phyloP scores from a whole-genome alignment of 768 basidiomycete genomes.

The Trametes elegans region DNA sequence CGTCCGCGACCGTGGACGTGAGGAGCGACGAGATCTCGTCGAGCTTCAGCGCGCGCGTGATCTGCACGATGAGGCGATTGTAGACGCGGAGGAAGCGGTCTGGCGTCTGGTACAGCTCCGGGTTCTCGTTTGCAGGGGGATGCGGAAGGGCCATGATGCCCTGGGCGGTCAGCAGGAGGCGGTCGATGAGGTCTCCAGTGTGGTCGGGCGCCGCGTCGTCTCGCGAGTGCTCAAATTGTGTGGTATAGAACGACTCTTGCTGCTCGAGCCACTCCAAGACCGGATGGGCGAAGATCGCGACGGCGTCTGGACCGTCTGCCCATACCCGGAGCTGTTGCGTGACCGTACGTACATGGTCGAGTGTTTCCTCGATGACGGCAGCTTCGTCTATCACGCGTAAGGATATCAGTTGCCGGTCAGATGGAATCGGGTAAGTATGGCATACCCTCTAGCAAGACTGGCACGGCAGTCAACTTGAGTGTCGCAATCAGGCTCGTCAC shows the following conservation, averaged over 20 bases:
- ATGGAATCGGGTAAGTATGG: neutral
- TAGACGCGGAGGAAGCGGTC: constrained; percentile 56
- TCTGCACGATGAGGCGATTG: constrained; percentile 40
- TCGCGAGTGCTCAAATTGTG: neutral
- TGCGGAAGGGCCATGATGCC: constrained; percentile 38
- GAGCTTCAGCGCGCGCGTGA: constrained; percentile 51
- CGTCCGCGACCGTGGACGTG: constrained; percentile 34
- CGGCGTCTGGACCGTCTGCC: constrained; percentile 1
- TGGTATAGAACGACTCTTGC: neutral
- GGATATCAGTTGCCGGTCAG: neutral
- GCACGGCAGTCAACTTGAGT: constrained; percentile 28
- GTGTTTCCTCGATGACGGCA: neutral
- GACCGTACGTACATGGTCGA: constrained; percentile 7
- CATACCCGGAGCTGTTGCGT: constrained; percentile 4
- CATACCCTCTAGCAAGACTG: constrained; percentile 40
- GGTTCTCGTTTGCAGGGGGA: constrained; percentile 20
- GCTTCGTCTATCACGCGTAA: constrained; percentile 17
- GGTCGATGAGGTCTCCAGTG: constrained; percentile 51
- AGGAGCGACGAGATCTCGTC: constrained; percentile 42
- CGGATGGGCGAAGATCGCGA: constrained; percentile 33
- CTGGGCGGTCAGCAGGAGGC: constrained; percentile 66
- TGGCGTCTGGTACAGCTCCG: constrained; percentile 28
- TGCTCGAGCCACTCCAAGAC: constrained; percentile 32
- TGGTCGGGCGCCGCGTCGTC: constrained; percentile 14
- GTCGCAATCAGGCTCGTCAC: constrained; percentile 25